Base-by-base conservation (phyloP, 192 early-diverging fungal genomes). In the Mortierella antarctica region DNA sequence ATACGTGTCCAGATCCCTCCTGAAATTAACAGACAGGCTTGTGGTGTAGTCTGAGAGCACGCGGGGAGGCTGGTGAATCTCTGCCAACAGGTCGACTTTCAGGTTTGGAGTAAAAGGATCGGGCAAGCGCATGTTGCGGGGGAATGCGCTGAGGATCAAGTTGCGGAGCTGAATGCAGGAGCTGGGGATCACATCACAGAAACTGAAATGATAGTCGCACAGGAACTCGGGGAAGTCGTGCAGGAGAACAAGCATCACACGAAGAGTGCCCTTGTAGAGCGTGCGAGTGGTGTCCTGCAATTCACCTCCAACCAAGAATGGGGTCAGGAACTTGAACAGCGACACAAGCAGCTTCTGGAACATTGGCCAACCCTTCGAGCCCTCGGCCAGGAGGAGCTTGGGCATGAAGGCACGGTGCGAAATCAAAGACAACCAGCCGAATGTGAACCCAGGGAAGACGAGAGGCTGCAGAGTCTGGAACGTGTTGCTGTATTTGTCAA, bases 151-250 rank as follows among this genome's bases (percentile, higher is more conserved):
- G n/a, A 99, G 86, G 61, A 99, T 94, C 72, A 99, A 84, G 75
- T 99, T 99, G 42, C 96, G 91, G 31, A 99, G 86, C 81, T 99
- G 98, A 59, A 98, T 93, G 78, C 98, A 99, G 14, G 86, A 87
- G 18, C 89, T 83, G 4, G 98, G 98, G 52, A 99, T 96, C 17
- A 95, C 92, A 83, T 98, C 93, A 72, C 95, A 94, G 73, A 99
- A 92, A 53, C 90, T 92, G 62, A 96, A 94, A 74, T 96, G 94
- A 69, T 97, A 95, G 68, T 92, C 93, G 70, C 95, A 93, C 62
- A 99, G 86, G 83, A 98, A 99, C 84, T 99, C 98, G 15, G 98
- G 98, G 79, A 96, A 98, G 79, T 99, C 98, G 78, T 98, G 97
- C 65, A 98, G 82, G 11, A 99, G 81, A 10, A 99, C 93, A 39